Evolutionary conservation across 2,329 filamentous ascomycete genomes (phyloP).

Genomic region (Claviceps arundinis): DNA sequence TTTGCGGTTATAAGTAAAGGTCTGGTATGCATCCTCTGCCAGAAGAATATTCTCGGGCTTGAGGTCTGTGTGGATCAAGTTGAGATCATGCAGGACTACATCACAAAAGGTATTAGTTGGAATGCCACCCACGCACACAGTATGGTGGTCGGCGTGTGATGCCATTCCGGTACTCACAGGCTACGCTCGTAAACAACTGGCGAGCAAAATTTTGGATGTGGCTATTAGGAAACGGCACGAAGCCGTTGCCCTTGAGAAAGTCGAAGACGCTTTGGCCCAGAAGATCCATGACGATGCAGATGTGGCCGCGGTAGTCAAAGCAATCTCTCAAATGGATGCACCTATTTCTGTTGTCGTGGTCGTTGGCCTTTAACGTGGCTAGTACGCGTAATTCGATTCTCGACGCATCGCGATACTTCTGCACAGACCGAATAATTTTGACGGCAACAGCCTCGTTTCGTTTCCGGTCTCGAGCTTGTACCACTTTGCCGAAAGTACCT

Average conservation of each 20-base stretch:
- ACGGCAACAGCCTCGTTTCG: constrained; percentile 74
- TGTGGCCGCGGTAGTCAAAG: constrained; percentile 94
- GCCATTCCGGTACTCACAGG: constrained; percentile 51
- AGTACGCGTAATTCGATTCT: constrained; percentile 88
- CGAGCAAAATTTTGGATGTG: constrained; percentile 96
- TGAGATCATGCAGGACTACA: constrained; percentile 84
- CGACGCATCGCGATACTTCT: constrained; percentile 94
- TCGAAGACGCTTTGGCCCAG: constrained; percentile 96
- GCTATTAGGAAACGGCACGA: constrained; percentile 94
- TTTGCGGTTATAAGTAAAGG: constrained; percentile 56
- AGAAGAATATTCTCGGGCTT: constrained; percentile 61
- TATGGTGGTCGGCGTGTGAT: not conserved
- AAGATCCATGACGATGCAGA: constrained; percentile 68
- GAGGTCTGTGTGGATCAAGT: constrained; percentile 83
- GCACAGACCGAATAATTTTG: constrained; percentile 96
- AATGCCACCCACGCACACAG: not conserved
- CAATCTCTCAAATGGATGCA: constrained; percentile 95
- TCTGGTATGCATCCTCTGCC: constrained; percentile 52
- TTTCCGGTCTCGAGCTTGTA: constrained; percentile 73
- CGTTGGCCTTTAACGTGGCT: constrained; percentile 82
- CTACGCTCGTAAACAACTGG: constrained; percentile 94
- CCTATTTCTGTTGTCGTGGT: constrained; percentile 81
- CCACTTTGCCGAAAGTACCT: constrained; percentile 96
- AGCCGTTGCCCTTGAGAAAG: constrained; percentile 88
- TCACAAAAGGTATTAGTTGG: not conserved